These are phyloP conservation scores for Pleurotus salmoneostramineus DNA, from an alignment of 768 basidiomycete species.

Conservation along the genomic window DNA sequence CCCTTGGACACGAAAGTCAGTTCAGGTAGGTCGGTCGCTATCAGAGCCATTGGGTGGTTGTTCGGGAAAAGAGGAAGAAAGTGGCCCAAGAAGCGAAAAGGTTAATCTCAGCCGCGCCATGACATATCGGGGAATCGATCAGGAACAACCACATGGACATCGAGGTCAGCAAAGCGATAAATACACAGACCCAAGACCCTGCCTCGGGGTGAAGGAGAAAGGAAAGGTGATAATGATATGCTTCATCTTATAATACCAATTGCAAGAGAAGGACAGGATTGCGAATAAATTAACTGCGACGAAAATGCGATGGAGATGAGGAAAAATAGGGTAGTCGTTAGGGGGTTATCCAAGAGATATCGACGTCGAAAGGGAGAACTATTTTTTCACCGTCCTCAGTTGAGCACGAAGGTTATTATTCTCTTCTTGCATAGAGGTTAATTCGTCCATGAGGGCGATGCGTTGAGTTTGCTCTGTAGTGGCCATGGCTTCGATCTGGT, in stretches of 20 bases:
- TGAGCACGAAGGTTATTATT: conserved; percentile 70
- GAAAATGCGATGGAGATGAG: neutral
- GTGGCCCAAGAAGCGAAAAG: neutral
- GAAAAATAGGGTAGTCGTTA: neutral
- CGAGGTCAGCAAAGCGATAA: neutral
- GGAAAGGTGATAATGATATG: neutral
- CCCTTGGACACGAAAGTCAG: conserved; percentile 79
- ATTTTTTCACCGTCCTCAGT: conserved; percentile 57
- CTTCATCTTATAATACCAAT: neutral
- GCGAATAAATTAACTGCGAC: neutral
- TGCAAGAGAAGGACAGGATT: neutral
- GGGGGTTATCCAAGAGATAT: neutral
- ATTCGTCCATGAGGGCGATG: conserved; percentile 82
- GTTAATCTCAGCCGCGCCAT: neutral
- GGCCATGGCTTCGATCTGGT: conserved; percentile 65
- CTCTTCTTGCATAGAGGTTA: conserved; percentile 80
- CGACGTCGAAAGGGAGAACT: conserved; percentile 3
- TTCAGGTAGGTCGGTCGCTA: conserved; percentile 52
- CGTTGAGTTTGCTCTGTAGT: conserved; percentile 77
- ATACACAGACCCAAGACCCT: neutral
- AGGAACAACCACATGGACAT: neutral
- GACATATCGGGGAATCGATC: neutral
- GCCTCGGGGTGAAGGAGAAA: neutral
- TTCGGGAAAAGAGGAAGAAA: neutral
- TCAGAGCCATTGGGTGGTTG: conserved; percentile 30